Base-by-base conservation (phyloP, 2,329 filamentous ascomycete genomes). In the Arthroderma uncinatum region DNA sequence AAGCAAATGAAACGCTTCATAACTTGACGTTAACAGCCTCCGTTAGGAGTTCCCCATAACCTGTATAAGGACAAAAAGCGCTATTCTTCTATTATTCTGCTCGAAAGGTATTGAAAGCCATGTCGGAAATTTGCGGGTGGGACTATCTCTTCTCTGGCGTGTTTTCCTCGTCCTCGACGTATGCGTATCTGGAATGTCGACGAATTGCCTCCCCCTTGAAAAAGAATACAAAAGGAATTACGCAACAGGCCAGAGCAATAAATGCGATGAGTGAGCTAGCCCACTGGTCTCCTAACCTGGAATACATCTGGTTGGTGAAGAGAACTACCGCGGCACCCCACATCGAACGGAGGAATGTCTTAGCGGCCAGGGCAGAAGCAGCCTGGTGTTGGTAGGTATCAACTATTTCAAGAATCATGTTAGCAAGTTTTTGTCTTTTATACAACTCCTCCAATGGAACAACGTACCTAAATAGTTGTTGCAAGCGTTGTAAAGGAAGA, bases 151-250 rank as follows among this genome's bases (percentile, higher is more conserved):
- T 42, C 10, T 59, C 57, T 25, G 55, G 23, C 8, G 58, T 30
- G 48, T 68, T 66, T 66, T 81, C 79, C 56, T 80, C 77, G 48
- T 82, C 79, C 12, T 76, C 77, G 21, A 71, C 70, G 62, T 88
- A 94, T 0, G 89, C 89, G 67, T 82, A 94, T 70, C 82, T 85
- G 65, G 83, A 87, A 58, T 78, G 76, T 57, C 74, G 76, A 4
- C 89, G 78, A 62, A 95, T 94, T 4, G 70, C 69, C 14, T 83
- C 87, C 2, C 89, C 89, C 64, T 82, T 89, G 65, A 76, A 82
- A 77, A 86, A 95, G 73, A 95, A 95, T 25, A 88, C 70, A 68
- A 85, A 95, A 0, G 89, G 89, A 62, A 94, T 94, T 0, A 77
- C 81, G 68, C 89, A 94, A 74, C 89, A 94, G 0, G 81, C 85